Evolutionary conservation across 1,139 yeast genomes (phyloP).

Genomic region (Magnusiomyces clavatus): DNA sequence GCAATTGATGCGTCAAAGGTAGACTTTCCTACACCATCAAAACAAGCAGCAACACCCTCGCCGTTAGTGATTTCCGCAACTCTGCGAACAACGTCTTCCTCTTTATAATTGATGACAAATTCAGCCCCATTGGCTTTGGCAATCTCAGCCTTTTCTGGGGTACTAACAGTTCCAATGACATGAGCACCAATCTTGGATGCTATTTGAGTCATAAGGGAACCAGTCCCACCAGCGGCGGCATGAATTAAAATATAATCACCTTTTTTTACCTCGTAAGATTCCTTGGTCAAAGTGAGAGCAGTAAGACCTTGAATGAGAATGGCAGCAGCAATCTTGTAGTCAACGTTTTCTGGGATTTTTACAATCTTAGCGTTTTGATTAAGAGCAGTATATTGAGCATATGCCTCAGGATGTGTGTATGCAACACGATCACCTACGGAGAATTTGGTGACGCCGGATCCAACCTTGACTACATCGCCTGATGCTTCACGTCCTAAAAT

Average conservation of each 20-base stretch:
- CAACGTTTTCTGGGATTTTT: slow-evolving; percentile 43
- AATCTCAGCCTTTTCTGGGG: slow-evolving; percentile 42
- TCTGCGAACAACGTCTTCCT: slow-evolving; percentile 46
- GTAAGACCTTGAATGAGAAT: slow-evolving; percentile 67
- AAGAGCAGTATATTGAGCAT: slow-evolving; percentile 64
- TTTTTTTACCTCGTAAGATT: slow-evolving; percentile 55
- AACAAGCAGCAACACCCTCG: slow-evolving; percentile 63
- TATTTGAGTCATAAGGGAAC: slow-evolving; percentile 60
- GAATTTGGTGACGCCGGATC: slow-evolving; percentile 48
- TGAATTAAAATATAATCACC: slow-evolving; percentile 69
- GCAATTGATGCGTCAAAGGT: slow-evolving; percentile 60
- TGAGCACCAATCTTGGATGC: slow-evolving; percentile 57
- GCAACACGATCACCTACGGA: slow-evolving; percentile 69
- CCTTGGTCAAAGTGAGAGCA: slow-evolving; percentile 60
- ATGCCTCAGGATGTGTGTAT: slow-evolving; percentile 44
- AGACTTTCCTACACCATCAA: slow-evolving; percentile 78
- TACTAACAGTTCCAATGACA: slow-evolving; percentile 78
- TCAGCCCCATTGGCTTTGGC: slow-evolving; percentile 75
- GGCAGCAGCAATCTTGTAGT: slow-evolving; percentile 53
- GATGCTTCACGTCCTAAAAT: slow-evolving; percentile 79
- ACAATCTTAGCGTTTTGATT: slow-evolving; percentile 27
- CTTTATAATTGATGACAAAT: slow-evolving; percentile 53
- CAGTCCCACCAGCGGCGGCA: slow-evolving; percentile 96
- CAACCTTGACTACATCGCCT: slow-evolving; percentile 66
- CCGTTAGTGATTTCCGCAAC: slow-evolving; percentile 64